Base-by-base conservation (phyloP, 352 stramenopile genomes). In the Pelagophyceae sp. region DNA sequence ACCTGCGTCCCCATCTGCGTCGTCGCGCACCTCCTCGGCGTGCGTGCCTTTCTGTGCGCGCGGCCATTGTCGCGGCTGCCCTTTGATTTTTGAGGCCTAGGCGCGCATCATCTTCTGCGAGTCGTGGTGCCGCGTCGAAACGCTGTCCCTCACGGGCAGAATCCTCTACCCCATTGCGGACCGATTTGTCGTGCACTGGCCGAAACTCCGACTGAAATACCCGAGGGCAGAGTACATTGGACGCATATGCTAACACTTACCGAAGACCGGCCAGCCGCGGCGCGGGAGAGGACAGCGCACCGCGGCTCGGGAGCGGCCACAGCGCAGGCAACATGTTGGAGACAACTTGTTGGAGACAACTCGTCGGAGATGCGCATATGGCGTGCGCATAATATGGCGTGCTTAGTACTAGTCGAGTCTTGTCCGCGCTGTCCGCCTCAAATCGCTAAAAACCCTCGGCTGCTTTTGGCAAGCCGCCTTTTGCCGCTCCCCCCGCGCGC, bases 171-270 rank as follows among this genome's bases (percentile, higher is more conserved):
- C 87, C 72, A 76, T 94, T 45, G 88, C 88, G 0, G 88, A 94
- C 80, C 88, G 92, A 75, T 94, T 94, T 77, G 85, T 95, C 17
- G 86, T 94, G 33, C 90, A 95, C 82, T 95, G 90, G 90, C 88
- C 88, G 64, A 85, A 93, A 70, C 77, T 94, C 40, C 86, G 89
- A 54, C 32, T 40, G 20, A 81, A 86, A 69, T 92, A 93, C 77
- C 87, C 87, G 37, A 80, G 81, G 35, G 90, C 88, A 23, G 90
- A 84, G 38, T 90, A 94, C 76, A 81, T 94, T 32, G 90, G 90
- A 61, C 87, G 67, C 20, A 74, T 74, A 33, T 74, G 67, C 67
- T 74, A 74, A 54, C 11, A 54, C 45, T 11, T 11, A 54, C 45
- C 11, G 23, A 54, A 11, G 45, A 54, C 45, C 45, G 45, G 45